Conservation (phyloP, 2,329 filamentous ascomycete genomes). For the Pseudopyricularia javanii region DNA sequence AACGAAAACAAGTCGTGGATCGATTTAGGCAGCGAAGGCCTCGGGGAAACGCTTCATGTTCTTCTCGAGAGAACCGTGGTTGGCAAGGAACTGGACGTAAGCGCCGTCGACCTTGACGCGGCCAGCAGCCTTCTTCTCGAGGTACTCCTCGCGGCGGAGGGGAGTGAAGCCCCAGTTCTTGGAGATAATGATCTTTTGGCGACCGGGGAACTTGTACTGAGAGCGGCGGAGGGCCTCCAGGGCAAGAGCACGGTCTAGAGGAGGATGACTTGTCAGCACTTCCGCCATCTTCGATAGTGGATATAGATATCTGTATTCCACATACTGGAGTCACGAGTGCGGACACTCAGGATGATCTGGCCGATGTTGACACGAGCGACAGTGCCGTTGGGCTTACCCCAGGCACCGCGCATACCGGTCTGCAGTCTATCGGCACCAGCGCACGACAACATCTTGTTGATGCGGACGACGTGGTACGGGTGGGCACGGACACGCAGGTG, state of each 20-base stretch:
- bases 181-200: conserved; percentile 99
- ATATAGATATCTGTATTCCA: conserved; percentile 11
- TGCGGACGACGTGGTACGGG: conserved; percentile 99
- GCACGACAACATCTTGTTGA: conserved; percentile 99
- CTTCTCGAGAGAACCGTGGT: conserved; percentile 71
- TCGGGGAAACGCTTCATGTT: conserved; percentile 95
- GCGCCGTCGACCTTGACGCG: conserved; percentile 95
- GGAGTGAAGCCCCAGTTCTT: conserved; percentile 99
- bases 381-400: conserved; percentile 97
- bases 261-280: conserved; percentile 9
- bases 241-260: conserved; percentile 69
- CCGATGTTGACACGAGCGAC: conserved; percentile 99
- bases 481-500: conserved; percentile 75
- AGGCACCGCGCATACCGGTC: conserved; percentile 99
- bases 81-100: conserved; percentile 98
- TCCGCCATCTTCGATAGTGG: background rate
- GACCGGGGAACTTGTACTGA: conserved; percentile 99
- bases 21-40: conserved; percentile 56
- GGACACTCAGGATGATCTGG: conserved; percentile 95
- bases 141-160: conserved; percentile 93
- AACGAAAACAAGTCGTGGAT: background rate
- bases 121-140: conserved; percentile 87
- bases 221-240: conserved; percentile 98
- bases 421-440: conserved; percentile 99
- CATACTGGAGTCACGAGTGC: conserved; percentile 86